Conservation (phyloP, 1,284 basidiomycete genomes). For the Porodaedalea pini region DNA sequence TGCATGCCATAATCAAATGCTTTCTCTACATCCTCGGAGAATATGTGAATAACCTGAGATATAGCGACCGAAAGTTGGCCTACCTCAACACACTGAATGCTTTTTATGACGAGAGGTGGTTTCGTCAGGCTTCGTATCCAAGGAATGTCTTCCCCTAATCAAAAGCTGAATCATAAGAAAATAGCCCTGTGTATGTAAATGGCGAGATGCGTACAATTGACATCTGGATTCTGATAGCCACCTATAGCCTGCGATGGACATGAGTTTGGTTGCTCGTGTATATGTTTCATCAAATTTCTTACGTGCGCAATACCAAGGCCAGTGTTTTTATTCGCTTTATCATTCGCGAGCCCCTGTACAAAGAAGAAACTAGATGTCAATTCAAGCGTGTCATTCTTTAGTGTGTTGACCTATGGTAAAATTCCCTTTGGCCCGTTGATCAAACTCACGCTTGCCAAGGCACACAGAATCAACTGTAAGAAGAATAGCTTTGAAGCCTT, state of each 20-base stretch:
- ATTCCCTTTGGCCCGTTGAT: constrained; percentile 30
- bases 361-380: not conserved
- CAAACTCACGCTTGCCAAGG: constrained; percentile 54
- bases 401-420: constrained; percentile 16
- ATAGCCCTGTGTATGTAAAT: not conserved
- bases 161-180: not conserved
- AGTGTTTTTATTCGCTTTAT: constrained; percentile 35
- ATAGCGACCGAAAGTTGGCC: constrained; percentile 9
- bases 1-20: constrained; percentile 48
- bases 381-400: not conserved
- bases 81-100: constrained; percentile 41
- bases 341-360: constrained; percentile 46
- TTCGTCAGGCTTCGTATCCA: constrained; percentile 44
- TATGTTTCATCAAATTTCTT: too few relatives aligned
- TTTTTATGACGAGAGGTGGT: constrained; percentile 50
- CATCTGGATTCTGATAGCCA: constrained; percentile 54
- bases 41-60: not conserved
- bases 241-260: constrained; percentile 25
- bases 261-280: too few relatives aligned
- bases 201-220: constrained; percentile 46
- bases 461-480: constrained; percentile 67
- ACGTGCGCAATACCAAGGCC: constrained; percentile 42
- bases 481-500: constrained; percentile 52
- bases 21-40: constrained; percentile 39
- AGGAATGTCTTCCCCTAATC: constrained; percentile 30